Percentiles rank a stretch among this genome's conserved stretches.
Evolutionary conservation across 768 basidiomycete species (phyloP).

Genomic region (Hericium rajendrae): DNA sequence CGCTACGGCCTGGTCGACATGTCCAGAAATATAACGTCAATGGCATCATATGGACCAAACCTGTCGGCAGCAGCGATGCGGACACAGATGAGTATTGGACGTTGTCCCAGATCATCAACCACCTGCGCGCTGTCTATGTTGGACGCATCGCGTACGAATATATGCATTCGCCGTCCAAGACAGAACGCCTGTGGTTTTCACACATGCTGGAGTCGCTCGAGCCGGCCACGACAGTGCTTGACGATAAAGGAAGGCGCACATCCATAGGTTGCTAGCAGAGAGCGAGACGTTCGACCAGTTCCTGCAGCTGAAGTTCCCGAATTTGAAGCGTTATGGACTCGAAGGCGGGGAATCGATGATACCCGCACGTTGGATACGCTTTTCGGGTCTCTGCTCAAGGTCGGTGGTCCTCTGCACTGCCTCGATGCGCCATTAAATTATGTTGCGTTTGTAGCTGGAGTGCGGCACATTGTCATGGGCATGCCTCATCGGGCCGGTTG

Average conservation of each 20-base stretch:
- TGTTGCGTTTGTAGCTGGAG: slow-evolving; percentile 34
- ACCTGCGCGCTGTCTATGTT: slow-evolving; percentile 69
- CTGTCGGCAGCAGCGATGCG: slow-evolving; percentile 24
- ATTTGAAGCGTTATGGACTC: slow-evolving; percentile 77
- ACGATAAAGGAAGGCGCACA: slow-evolving; percentile 36
- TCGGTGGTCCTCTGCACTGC: slow-evolving; percentile 17
- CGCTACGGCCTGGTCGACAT: slow-evolving; percentile 66
- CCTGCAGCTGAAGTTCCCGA: slow-evolving; percentile 82
- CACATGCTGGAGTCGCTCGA: slow-evolving; percentile 66
- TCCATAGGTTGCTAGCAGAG: slow-evolving; percentile 56
- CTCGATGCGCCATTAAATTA: background rate
- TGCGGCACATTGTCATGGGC: slow-evolving; percentile 64
- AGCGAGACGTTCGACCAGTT: slow-evolving; percentile 84
- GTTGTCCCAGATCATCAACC: slow-evolving; percentile 57
- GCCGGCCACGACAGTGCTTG: slow-evolving; percentile 20
- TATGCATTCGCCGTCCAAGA: slow-evolving; percentile 82
- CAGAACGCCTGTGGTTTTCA: slow-evolving; percentile 84
- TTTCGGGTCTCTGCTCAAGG: slow-evolving; percentile 54
- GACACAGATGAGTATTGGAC: slow-evolving; percentile 46
- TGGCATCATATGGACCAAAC: slow-evolving; percentile 72
- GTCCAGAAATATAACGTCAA: slow-evolving; percentile 55
- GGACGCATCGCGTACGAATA: slow-evolving; percentile 87
- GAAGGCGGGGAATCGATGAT: slow-evolving; percentile 95
- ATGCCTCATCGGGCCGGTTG: slow-evolving; percentile 88
- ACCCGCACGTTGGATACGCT: slow-evolving; percentile 73